Conservation (phyloP, 257 asterid species). For the Primulina huaijiensis region DNA sequence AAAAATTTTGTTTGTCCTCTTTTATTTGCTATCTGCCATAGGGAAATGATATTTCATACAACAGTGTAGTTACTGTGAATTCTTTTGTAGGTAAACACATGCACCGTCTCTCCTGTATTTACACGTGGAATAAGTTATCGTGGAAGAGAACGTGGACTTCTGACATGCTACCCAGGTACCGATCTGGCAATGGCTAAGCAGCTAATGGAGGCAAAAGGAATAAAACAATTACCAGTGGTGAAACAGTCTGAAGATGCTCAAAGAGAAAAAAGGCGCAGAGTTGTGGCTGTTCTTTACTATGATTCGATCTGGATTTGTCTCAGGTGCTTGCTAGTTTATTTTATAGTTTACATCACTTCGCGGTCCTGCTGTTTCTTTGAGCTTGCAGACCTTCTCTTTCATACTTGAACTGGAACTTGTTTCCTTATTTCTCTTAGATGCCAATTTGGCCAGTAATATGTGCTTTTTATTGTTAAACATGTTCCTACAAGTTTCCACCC, state of each 20-base stretch:
- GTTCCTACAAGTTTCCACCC: neutral
- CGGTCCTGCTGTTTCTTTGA: constrained; percentile 9
- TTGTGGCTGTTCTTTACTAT: constrained; percentile 66
- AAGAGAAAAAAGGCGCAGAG: constrained; percentile 57
- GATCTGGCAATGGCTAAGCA: constrained; percentile 89
- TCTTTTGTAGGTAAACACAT: constrained; percentile 49
- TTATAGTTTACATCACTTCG: neutral
- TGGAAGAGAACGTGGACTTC: constrained; percentile 69
- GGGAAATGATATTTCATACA: constrained; percentile 8
- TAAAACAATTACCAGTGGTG: constrained; percentile 86
- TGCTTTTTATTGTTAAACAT: neutral
- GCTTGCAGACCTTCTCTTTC: neutral
- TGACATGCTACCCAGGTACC: constrained; percentile 83
- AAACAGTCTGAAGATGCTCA: constrained; percentile 57
- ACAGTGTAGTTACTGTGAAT: constrained; percentile 8
- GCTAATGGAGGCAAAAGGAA: constrained; percentile 94
- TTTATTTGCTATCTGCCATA: constrained; percentile 10
- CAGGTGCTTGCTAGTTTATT: constrained; percentile 47
- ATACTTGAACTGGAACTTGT: neutral
- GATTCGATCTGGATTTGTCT: constrained; percentile 70
- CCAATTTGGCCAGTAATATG: neutral
- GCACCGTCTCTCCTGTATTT: constrained; percentile 72
- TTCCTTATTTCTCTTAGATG: constrained; percentile 2
- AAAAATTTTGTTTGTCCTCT: constrained; percentile 18
- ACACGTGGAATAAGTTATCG: constrained; percentile 74